Conservation (phyloP, 2,329 filamentous ascomycete species). For the Colletotrichum graminicola region DNA sequence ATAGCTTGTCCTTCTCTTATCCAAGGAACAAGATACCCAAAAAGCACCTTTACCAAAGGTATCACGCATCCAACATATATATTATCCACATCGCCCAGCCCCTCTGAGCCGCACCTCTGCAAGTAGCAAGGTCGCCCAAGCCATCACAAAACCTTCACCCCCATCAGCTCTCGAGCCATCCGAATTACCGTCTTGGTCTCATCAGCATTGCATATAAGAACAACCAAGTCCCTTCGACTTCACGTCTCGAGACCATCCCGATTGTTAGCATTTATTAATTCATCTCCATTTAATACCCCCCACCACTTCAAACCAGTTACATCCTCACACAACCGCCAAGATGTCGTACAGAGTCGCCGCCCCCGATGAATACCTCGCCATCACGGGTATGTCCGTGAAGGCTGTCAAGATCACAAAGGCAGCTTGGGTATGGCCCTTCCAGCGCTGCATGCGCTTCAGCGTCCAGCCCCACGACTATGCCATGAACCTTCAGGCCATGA, state of each 20-base stretch:
- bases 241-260: not conserved
- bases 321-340: conserved; percentile 49
- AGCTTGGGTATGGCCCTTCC: conserved; percentile 77
- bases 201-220: not conserved
- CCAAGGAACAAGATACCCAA: not conserved
- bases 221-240: not conserved
- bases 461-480: conserved; percentile 85
- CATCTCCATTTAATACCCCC: no score
- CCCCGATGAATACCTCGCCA: conserved; percentile 87
- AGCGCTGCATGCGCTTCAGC: conserved; percentile 71
- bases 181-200: not conserved
- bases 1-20: not conserved
- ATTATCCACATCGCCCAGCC: not conserved
- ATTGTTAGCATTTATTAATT: not conserved
- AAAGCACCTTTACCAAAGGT: not conserved
- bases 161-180: not conserved
- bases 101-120: not conserved
- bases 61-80: not conserved
- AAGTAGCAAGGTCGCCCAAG: not conserved
- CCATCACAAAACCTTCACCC: not conserved
- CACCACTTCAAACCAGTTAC: not conserved
- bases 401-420: conserved; percentile 85
- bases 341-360: conserved; percentile 77
- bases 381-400: conserved; percentile 82
- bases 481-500: conserved; percentile 89